Evolutionary conservation across 768 basidiomycete species (phyloP).

Genomic region (Lactarius sanguifluus): DNA sequence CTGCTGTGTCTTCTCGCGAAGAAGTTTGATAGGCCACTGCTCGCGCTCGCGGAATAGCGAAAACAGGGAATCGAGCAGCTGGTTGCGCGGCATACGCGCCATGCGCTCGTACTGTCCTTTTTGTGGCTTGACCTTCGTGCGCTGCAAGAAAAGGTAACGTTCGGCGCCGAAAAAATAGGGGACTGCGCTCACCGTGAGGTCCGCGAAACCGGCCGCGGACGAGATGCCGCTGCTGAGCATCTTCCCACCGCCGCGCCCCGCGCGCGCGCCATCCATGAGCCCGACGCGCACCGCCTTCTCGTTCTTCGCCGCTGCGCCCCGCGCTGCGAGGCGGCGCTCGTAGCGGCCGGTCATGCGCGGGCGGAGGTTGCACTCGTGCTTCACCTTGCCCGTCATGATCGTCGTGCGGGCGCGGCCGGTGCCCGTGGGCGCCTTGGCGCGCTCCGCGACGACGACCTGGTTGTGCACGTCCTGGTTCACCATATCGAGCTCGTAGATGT

Average conservation of each 20-base stretch:
- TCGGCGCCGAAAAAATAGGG: too few relatives aligned
- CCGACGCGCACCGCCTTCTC: slow-evolving; percentile 64
- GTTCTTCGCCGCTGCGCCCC: slow-evolving; percentile 67
- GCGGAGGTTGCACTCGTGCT: slow-evolving; percentile 75
- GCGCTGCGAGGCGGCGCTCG: slow-evolving; percentile 67
- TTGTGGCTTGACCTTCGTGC: slow-evolving; percentile 62
- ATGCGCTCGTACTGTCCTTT: slow-evolving; percentile 83
- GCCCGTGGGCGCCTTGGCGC: slow-evolving; percentile 61
- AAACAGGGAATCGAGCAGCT: slow-evolving; percentile 84
- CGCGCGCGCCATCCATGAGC: slow-evolving; percentile 72
- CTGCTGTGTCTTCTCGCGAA: slow-evolving; percentile 81
- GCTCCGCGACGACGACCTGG: slow-evolving; percentile 81
- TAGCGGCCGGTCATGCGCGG: slow-evolving; percentile 69
- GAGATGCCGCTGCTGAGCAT: slow-evolving; percentile 75
- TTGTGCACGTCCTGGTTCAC: slow-evolving; percentile 82
- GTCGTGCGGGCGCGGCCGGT: slow-evolving; percentile 65
- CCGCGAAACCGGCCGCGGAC: slow-evolving; percentile 58
- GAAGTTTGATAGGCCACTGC: slow-evolving; percentile 77
- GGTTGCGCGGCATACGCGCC: slow-evolving; percentile 88
- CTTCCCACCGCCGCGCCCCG: slow-evolving; percentile 73
- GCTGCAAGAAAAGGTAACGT: not conserved
- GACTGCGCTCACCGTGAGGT: slow-evolving; percentile 57
- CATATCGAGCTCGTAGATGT: slow-evolving; percentile 87
- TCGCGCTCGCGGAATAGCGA: slow-evolving; percentile 70
- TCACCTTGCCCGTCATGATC: slow-evolving; percentile 75